Evolutionary conservation across 225 moss, liverwort and hornwort species (phyloP), one percentile per base, ranked within the genome.

Genomic region (Pleurozium schreberi): DNA sequence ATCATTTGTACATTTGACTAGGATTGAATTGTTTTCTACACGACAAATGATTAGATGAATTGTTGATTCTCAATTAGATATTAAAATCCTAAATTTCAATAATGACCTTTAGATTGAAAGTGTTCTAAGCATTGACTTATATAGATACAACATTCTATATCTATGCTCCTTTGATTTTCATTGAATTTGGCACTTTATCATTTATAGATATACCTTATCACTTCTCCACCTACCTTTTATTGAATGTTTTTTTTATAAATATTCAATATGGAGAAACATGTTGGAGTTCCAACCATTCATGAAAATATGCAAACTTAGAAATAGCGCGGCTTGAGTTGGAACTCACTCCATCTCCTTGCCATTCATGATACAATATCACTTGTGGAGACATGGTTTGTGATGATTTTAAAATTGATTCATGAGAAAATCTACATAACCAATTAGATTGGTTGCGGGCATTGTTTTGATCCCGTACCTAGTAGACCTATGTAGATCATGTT

Each of bases 381-480:
- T 47, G 18, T 74, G 4, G 47, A 74, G 47, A 30, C 5, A 74
- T 47, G 5, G 6, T 18, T 30, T 74, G 8, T 18, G 6, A 42
- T 43, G 30, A 47, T 43, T 0, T 28, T 0, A 4, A 1, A 47
- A 47, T 47, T 47, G 31, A 47, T 47, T 45, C 7, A 73, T 43
- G 28, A 28, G 0, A 73, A 71, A 67, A 66, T 67, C 10, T 36
- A 36, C 66, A 36, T 66, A 38, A 66, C 20, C 6, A 40, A 40
- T 12, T 68, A 22, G 7, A n/a, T 12, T 1, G 22, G 1, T 68
- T n/a, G 12, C 2, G 1, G 0, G 38, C 2, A 0, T 20, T 67
- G 21, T 38, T 38, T 11, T 38, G 4, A 67, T 38, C 4, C 6
- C 4, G 11, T 67, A 67, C 1, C 3, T 6, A 3, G 0, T n/a